Conservation (phyloP, 2,329 filamentous ascomycete species). For the Aspergillus sp. region DNA sequence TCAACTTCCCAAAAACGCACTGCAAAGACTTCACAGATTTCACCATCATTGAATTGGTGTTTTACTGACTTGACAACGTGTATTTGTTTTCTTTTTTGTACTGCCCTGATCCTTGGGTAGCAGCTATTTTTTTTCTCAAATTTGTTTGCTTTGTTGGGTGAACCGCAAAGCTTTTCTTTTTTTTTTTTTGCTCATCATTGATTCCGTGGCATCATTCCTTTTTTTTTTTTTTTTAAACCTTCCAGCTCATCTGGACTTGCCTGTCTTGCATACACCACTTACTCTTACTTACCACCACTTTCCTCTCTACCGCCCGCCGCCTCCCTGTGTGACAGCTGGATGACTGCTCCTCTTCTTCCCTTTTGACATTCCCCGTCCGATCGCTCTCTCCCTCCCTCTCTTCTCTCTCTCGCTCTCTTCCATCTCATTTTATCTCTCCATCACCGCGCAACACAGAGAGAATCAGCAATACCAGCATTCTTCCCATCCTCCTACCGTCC, state of each 20-base stretch:
- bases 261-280: background rate
- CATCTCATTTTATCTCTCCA: constrained; percentile 3
- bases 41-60: constrained; percentile 10
- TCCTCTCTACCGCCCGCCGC: constrained; percentile 27
- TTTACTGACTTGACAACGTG: constrained; percentile 8
- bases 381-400: constrained; percentile 15
- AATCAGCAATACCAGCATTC: background rate
- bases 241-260: background rate
- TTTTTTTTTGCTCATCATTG: constrained; percentile 5
- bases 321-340: constrained; percentile 32
- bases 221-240: constrained; percentile 3
- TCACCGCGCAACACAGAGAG: background rate
- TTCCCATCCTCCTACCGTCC: background rate
- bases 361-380: constrained; percentile 24
- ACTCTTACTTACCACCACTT: constrained; percentile 14
- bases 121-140: constrained; percentile 12
- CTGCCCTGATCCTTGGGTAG: background rate
- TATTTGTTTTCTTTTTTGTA: constrained; percentile 6
- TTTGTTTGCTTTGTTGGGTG: background rate
- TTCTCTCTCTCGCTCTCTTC: constrained; percentile 8
- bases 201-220: constrained; percentile 7
- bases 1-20: constrained; percentile 4
- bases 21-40: constrained; percentile 8
- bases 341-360: constrained; percentile 30
- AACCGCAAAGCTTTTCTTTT: constrained; percentile 5